Evolutionary conservation across 805 yeast species (phyloP), one percentile per base, ranked within the genome.

Genomic region (Yarrowia divulgata): DNA sequence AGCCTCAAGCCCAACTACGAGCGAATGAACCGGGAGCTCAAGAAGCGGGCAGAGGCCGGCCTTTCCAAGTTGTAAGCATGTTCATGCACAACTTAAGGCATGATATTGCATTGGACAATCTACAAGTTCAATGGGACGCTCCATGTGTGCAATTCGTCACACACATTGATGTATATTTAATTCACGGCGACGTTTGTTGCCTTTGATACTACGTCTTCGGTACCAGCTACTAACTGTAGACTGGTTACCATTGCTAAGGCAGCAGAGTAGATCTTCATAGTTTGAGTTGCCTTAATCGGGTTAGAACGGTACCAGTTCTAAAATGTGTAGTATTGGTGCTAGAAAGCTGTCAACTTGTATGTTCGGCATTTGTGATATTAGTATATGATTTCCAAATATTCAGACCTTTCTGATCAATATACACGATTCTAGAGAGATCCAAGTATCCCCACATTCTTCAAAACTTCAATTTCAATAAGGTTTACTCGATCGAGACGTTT

Each of bases 21-120:
- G 14, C 55, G 68, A 48, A 37, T 63, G 48, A 63, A 63, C 68
- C 57, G 19, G n/a, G 68, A 63, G 39, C 14, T 63, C 32, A 63
- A 63, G 48, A 35, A 35, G 37, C 45, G 45, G 46, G 68, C 68
- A 3, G 68, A 63, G 32, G 1, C 37, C 29, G 66, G 34, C 14
- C 50, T 60, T 10, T 45, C 66, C 40, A 60, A 45, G 40, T 14
- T 60, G 34, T 60, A 60, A 23, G 42, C 35, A 55, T 23, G 29
- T 10, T 9, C 29, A 45, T 19, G 46, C 46, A 40, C 45, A 14
- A 23, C 29, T 40, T 6, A 40, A 14, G 45, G 9, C 45, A 40
- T 40, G 18, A 16, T 18, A 42, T 42, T 18, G 19, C 45, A 42
- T 39, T 39, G 42, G 42, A 43, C 49, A 9, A 12, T 45, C 29